Conservation (phyloP, 1,284 basidiomycete genomes). For the Athelia psychrophila region DNA sequence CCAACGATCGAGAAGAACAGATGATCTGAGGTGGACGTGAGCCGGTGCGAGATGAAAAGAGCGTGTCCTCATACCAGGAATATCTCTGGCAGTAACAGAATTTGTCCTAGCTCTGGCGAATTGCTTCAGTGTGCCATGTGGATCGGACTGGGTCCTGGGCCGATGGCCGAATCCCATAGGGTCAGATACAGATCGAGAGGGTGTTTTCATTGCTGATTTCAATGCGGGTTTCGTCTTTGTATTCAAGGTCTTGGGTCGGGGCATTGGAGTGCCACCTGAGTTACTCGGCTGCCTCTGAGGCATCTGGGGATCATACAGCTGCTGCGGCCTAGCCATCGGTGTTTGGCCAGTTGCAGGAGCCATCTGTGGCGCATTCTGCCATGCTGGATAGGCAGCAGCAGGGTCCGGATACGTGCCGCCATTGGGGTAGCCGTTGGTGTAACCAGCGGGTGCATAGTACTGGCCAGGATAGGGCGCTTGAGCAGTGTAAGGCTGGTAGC, state of each 20-base stretch:
- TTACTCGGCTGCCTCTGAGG: neutral
- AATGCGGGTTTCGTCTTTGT: neutral
- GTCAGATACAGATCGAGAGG: neutral
- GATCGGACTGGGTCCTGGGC: neutral
- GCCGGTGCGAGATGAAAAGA: neutral
- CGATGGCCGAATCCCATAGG: neutral
- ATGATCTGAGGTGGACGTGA: slow-evolving; percentile 23
- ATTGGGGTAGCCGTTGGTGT: neutral
- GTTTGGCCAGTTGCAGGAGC: too few species aligned
- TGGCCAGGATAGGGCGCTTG: neutral
- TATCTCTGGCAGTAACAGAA: neutral
- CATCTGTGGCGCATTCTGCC: neutral
- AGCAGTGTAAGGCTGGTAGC: neutral
- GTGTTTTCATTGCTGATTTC: slow-evolving; percentile 3
- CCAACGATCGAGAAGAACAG: slow-evolving; percentile 31
- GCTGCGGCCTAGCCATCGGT: too few species aligned
- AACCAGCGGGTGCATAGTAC: neutral
- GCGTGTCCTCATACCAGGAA: neutral
- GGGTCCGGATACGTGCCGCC: neutral
- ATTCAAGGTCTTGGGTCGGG: slow-evolving; percentile 2
- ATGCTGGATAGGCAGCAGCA: neutral
- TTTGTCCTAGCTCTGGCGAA: neutral
- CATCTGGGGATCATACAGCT: neutral
- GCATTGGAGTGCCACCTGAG: slow-evolving; percentile 1
- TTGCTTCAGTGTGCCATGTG: neutral